Evolutionary conservation across 2,329 filamentous ascomycete species (phyloP).

Genomic region (Monascus ruber): DNA sequence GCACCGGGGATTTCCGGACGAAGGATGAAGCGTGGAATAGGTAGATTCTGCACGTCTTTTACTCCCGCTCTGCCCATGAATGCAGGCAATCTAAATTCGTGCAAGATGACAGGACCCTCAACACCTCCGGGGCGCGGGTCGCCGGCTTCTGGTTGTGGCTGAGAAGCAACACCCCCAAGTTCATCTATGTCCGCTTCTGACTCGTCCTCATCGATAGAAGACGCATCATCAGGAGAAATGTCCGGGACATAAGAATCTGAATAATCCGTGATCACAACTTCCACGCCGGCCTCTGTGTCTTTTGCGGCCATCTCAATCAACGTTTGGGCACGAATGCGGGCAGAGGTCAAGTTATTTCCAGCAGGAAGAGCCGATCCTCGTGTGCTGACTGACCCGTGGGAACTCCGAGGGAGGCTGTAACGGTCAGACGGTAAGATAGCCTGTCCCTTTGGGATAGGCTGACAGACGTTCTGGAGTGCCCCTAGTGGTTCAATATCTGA

Average conservation of each 20-base stretch:
- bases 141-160: constrained; percentile 12
- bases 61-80: constrained; percentile 29
- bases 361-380: constrained; percentile 29
- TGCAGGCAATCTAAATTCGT: constrained; percentile 31
- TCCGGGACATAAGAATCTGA: constrained; percentile 28
- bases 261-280: constrained; percentile 30
- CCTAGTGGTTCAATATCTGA: constrained; percentile 34
- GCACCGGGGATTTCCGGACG: constrained; percentile 31
- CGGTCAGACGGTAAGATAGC: constrained; percentile 29
- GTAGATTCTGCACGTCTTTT: constrained; percentile 13
- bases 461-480: constrained; percentile 33
- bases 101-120: constrained; percentile 24
- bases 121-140: constrained; percentile 7
- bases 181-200: constrained; percentile 24
- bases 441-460: constrained; percentile 26
- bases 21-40: constrained; percentile 30
- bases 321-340: constrained; percentile 34
- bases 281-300: constrained; percentile 29
- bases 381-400: constrained; percentile 30
- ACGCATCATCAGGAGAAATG: constrained; percentile 15
- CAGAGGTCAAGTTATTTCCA: constrained; percentile 33
- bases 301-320: constrained; percentile 34
- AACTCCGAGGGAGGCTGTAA: constrained; percentile 31
- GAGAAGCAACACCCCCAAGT: constrained; percentile 17
- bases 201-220: constrained; percentile 13